Evolutionary conservation across 225 moss, liverwort and hornwort genomes (phyloP).

Genomic region (Straminergon stramineum): DNA sequence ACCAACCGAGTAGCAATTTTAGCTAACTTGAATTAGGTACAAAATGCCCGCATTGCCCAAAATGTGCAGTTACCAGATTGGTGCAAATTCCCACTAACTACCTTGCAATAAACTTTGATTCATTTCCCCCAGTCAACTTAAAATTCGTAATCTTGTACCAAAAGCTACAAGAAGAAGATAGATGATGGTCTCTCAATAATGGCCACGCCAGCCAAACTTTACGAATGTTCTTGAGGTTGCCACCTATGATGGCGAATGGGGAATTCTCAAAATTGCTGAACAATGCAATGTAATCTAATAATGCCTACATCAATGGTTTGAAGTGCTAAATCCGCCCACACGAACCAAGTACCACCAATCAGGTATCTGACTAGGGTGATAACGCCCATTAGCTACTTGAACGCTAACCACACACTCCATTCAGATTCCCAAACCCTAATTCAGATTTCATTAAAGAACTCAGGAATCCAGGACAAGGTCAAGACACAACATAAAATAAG

Average conservation of each 20-base stretch:
- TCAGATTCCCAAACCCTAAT: neutral
- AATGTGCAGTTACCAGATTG: neutral
- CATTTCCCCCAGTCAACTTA: neutral
- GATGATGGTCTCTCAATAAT: neutral
- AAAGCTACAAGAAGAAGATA: neutral
- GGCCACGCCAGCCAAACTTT: neutral
- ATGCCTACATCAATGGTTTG: neutral
- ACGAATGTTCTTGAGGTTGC: too few species aligned
- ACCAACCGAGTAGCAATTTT: neutral
- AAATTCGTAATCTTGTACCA: neutral
- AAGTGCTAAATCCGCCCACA: neutral
- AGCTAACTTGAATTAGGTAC: neutral
- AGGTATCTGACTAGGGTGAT: neutral
- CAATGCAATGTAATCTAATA: neutral
- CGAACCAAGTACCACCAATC: neutral
- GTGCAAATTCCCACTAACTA: neutral
- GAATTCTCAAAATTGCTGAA: neutral
- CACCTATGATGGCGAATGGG: neutral
- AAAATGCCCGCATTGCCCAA: neutral
- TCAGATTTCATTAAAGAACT: neutral
- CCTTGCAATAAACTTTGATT: neutral
- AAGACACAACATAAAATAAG: neutral
- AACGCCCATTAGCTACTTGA: neutral
- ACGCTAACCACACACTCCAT: neutral
- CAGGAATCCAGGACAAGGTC: neutral